Evolutionary conservation across 768 basidiomycete genomes (phyloP).

Genomic region (Candolleomyces eurysporus): DNA sequence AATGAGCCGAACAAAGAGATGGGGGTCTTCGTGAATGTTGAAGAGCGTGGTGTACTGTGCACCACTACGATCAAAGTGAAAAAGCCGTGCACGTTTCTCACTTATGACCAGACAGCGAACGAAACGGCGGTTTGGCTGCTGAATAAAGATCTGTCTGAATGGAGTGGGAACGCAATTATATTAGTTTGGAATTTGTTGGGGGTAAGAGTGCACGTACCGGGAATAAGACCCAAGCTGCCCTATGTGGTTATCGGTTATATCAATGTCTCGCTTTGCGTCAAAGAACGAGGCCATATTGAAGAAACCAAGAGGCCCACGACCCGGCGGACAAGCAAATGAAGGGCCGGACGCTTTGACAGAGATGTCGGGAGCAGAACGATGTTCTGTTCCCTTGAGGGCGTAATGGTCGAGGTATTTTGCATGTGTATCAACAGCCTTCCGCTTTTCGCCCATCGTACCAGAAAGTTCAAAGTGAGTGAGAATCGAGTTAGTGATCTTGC

Average conservation of each 20-base stretch:
- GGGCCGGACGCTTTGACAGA: neutral
- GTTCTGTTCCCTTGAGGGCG: neutral
- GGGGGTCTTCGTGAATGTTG: slow-evolving; percentile 4
- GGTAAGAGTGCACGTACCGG: neutral
- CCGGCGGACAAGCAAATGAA: neutral
- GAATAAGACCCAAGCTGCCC: neutral
- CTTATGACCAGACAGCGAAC: neutral
- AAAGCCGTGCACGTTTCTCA: neutral
- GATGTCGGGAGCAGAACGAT: neutral
- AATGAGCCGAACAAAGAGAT: neutral
- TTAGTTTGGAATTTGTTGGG: neutral
- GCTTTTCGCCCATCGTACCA: neutral
- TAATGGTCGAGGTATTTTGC: neutral
- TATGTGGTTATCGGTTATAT: neutral
- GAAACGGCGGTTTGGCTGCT: slow-evolving; percentile 4
- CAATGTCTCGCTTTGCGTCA: neutral
- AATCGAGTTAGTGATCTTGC: neutral
- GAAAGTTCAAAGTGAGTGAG: neutral
- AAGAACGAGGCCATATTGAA: neutral
- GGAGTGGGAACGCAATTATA: too few relatives aligned
- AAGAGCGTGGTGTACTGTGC: neutral
- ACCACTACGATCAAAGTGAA: slow-evolving; percentile 6
- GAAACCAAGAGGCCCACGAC: neutral
- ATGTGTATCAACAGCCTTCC: neutral
- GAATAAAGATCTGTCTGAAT: slow-evolving; percentile 2